Base-by-base conservation (phyloP, 2,329 filamentous ascomycete genomes). In the Aspergillus niger region DNA sequence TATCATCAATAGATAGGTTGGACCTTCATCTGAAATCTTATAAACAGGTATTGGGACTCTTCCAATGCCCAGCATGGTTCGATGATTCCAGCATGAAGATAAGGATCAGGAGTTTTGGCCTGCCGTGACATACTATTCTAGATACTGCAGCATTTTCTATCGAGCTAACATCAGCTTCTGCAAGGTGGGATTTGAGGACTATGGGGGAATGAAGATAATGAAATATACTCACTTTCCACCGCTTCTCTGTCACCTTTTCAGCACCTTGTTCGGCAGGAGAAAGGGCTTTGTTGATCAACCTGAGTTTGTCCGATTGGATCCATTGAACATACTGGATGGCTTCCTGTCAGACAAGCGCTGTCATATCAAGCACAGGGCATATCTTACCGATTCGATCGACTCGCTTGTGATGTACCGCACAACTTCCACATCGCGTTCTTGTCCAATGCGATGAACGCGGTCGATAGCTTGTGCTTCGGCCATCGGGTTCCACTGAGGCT, bases 401-500 rank as follows among this genome's bases (percentile, higher is more conserved):
- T 63, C 32, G 22, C 32, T 41, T 11, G 53, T 20, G 70, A 96
- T 89, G 74, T 90, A 96, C 22, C 91, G 85, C 47, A 89, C 87
- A 3, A 91, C 92, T 15, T 84, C 83, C 0, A 97, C 92, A 11
- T 87, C 84, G 20, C 92, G 82, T 70, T 86, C 92, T 79, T 97
- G 92, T 0, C 92, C 91, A 4, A 95, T 80, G 11, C 91, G 86
- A 73, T 94, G 91, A 8, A 97, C 91, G 22, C 92, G 89, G 72
- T 96, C 92, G 8, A 96, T 84, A 5, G 92, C 92, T 77, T 97
- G 92, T 3, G 91, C 89, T 77, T 97, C 92, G 0, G 91, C 90
- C 0, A 91, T 91, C 0, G 92, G 92, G 70, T 97, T 97, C 81
- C 91, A 97, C 72, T 96, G 91, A 10, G 92, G 92, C 74, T 97